Evolutionary conservation across 164 flowering plant genomes (phyloP), one percentile per base, ranked within the genome.

Genomic region (Taxillus chinensis): DNA sequence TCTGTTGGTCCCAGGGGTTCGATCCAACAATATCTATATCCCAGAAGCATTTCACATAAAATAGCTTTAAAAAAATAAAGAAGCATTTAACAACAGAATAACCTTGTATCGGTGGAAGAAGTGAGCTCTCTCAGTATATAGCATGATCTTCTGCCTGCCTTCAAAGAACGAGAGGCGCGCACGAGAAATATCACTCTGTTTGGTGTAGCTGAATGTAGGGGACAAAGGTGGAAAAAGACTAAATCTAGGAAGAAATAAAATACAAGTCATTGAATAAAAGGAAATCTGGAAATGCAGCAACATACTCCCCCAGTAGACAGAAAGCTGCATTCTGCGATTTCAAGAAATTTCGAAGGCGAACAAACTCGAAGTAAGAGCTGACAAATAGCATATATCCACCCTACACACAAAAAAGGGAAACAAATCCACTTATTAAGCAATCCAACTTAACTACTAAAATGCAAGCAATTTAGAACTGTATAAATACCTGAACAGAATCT

Each of bases 51-150:
- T 27, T 27, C 0, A 27, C 27, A 27, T 27, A 27, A 27, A 27
- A 27, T 0, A 27, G 27, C 27, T 27, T 27, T 0, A 27, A 0
- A 27, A 27, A 27, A 27, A 27, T 27, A 27, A 27, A 27, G 27
- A 27, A 27, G 27, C 27, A 27, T 43, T 43, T 43, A 7, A 13
- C 48, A 11, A n/a, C 12, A 8, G 41, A 61, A 63, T 39, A 50
- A 92, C 97, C 97, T 93, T 93, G 67, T 87, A 93, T 84, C 99
- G 77, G 70, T 78, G 85, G 75, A 86, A 90, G 73, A 90, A 93
- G 71, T 90, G 96, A 67, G 85, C 78, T 70, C 99, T 80, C 74
- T 93, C 96, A 10, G 92, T 89, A 77, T 89, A 93, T 51, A 90
- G 85, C 89, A 90, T 83, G 57, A 93, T 89, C 69, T 87, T 88